Conservation (phyloP, 2,329 filamentous ascomycete genomes). For the Fusarium pseudograminearum region DNA sequence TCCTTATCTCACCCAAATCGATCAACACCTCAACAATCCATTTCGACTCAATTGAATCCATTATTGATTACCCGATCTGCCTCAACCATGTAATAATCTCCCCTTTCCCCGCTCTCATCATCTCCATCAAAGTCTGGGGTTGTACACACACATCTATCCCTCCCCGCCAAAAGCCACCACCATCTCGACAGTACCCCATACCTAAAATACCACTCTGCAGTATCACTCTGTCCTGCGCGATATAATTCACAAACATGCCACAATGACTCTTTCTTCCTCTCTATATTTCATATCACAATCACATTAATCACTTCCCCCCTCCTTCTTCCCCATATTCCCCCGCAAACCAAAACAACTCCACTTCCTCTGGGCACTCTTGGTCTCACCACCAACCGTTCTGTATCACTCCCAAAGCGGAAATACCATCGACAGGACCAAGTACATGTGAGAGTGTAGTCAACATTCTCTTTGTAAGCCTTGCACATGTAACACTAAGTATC, state of each 20-base stretch:
- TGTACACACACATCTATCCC: slow-evolving; percentile 1
- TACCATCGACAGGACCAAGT: slow-evolving; percentile 7
- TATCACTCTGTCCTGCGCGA: slow-evolving; percentile 20
- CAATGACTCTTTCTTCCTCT: not conserved
- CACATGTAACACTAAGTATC: not conserved
- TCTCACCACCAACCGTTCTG: slow-evolving; percentile 27
- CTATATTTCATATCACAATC: not conserved
- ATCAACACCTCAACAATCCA: not conserved
- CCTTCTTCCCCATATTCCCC: slow-evolving; percentile 34
- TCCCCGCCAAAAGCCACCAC: slow-evolving; percentile 6
- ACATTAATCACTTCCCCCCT: not conserved
- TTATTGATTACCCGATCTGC: not conserved
- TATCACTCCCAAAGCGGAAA: slow-evolving; percentile 21
- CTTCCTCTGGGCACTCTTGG: not conserved
- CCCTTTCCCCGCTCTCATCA: not conserved
- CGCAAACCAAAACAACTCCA: slow-evolving; percentile 29
- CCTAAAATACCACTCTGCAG: not conserved
- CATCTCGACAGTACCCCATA: not conserved
- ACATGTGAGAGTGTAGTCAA: slow-evolving; percentile 1
- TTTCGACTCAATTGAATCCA: not conserved
- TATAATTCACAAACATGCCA: slow-evolving; percentile 27
- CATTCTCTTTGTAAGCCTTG: not conserved
- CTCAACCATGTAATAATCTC: not conserved
- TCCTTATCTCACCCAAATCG: not conserved
- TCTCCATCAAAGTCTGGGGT: not conserved